A percentile compares a stretch with the other conserved stretches of the same genome.
Evolutionary conservation across 2,329 filamentous ascomycete species (phyloP).

Genomic region (Alternaria dauci): DNA sequence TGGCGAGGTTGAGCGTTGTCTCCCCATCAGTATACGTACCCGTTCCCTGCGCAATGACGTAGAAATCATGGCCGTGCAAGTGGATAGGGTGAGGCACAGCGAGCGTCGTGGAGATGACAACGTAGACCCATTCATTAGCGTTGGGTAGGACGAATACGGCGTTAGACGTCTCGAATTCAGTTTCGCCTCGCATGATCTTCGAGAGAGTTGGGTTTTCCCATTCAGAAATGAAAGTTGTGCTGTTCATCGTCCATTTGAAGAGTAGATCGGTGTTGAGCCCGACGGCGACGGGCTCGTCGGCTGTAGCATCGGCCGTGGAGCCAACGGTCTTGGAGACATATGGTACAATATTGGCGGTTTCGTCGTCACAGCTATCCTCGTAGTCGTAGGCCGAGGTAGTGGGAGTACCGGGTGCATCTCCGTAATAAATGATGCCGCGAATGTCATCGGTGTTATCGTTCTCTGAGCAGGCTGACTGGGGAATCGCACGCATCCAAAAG

Average conservation of each 20-base stretch:
- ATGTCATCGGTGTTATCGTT: slow-evolving; percentile 47
- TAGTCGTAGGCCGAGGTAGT: slow-evolving; percentile 47
- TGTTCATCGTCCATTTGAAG: slow-evolving; percentile 54
- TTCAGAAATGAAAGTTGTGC: slow-evolving; percentile 50
- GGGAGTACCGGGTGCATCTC: slow-evolving; percentile 37
- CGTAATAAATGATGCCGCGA: slow-evolving; percentile 52
- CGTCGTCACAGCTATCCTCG: slow-evolving; percentile 50
- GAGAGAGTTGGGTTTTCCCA: slow-evolving; percentile 53
- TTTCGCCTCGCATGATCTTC: slow-evolving; percentile 45
- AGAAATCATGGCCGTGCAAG: slow-evolving; percentile 48
- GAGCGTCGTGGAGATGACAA: slow-evolving; percentile 52
- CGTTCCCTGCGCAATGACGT: slow-evolving; percentile 37
- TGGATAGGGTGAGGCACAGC: slow-evolving; percentile 46
- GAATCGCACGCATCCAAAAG: slow-evolving; percentile 51
- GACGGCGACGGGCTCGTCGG: slow-evolving; percentile 42
- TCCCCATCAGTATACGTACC: slow-evolving; percentile 29
- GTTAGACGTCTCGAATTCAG: slow-evolving; percentile 42
- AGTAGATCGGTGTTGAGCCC: slow-evolving; percentile 45
- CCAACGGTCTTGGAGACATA: slow-evolving; percentile 48
- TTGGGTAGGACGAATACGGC: slow-evolving; percentile 36
- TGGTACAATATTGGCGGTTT: slow-evolving; percentile 38
- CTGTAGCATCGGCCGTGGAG: slow-evolving; percentile 27
- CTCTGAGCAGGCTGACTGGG: slow-evolving; percentile 50
- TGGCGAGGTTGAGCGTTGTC: slow-evolving; percentile 33
- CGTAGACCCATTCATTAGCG: slow-evolving; percentile 50